A percentile compares a stretch with the other conserved stretches of the same genome.
These are phyloP conservation scores for Paecilomyces dactylethromorphus DNA, from an alignment of 2,329 filamentous ascomycete species.

Conservation along the genomic window DNA sequence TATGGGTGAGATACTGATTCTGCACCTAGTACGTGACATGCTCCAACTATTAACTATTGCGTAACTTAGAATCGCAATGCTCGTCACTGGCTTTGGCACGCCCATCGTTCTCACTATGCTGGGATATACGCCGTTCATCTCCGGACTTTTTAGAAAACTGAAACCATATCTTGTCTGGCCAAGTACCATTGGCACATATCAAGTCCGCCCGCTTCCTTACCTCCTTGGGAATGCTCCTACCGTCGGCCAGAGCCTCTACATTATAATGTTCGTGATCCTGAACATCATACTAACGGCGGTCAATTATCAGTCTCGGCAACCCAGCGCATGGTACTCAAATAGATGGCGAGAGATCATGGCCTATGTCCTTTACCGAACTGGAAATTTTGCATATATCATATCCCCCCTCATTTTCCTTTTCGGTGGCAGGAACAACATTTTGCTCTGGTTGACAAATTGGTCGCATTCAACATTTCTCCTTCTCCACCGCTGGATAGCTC, in stretches of 20 bases:
- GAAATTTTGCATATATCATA: conserved; percentile 23
- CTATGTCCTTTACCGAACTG: conserved; percentile 22
- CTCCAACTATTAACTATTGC: too few relatives aligned
- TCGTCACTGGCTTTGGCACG: too few relatives aligned
- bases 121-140: conserved; percentile 19
- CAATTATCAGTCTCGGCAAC: too few relatives aligned
- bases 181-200: conserved; percentile 21
- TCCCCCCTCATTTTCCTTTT: conserved; percentile 26
- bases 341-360: conserved; percentile 19
- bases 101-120: neutral
- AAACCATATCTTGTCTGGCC: conserved; percentile 30
- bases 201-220: conserved; percentile 25
- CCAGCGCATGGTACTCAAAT: conserved; percentile 4
- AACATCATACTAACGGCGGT: conserved; percentile 26
- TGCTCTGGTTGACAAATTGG: conserved; percentile 34
- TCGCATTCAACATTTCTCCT: conserved; percentile 29
- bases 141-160: conserved; percentile 13
- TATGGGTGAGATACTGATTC: too few relatives aligned
- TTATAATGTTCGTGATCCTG: conserved; percentile 32
- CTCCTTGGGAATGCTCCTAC: conserved; percentile 36
- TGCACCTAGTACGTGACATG: too few relatives aligned
- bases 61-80: too few relatives aligned
- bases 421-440: conserved; percentile 31
- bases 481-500: conserved; percentile 28
- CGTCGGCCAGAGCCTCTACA: conserved; percentile 39